A percentile compares a stretch with the other conserved stretches of the same genome.
Evolutionary conservation across 306 rosid genomes (phyloP).

Genomic region (Prinsepia uniflora): DNA sequence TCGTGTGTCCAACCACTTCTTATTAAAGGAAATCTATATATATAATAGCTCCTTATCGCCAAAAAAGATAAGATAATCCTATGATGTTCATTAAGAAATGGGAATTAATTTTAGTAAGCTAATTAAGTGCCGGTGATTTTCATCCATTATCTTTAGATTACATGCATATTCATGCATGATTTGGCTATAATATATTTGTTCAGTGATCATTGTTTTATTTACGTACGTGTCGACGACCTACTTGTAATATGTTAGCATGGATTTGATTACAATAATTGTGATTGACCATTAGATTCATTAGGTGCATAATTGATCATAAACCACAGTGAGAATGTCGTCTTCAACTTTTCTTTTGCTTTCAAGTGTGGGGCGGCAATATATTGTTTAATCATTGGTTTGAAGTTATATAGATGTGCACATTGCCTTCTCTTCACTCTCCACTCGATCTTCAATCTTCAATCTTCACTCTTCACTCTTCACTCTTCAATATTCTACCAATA

Average conservation of each 20-base stretch:
- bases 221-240: not conserved
- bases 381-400: slow-evolving; percentile 4
- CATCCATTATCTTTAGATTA: too few relatives aligned
- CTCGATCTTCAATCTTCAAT: not conserved
- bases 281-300: not conserved
- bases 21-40: too few relatives aligned
- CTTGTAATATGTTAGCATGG: slow-evolving; percentile 5
- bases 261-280: not conserved
- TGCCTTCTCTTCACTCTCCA: slow-evolving; percentile 1
- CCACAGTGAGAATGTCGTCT: not conserved
- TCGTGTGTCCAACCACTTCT: too few relatives aligned
- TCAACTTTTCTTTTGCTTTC: not conserved
- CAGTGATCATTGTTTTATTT: not conserved
- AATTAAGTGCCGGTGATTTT: too few relatives aligned
- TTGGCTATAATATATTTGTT: not conserved
- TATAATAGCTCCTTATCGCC: too few relatives aligned
- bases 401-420: not conserved
- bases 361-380: not conserved
- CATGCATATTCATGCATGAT: slow-evolving; percentile 1
- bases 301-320: slow-evolving; percentile 4
- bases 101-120: too few relatives aligned
- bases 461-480: not conserved
- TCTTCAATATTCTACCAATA: not conserved
- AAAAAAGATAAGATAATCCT: too few relatives aligned
- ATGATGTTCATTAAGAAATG: too few relatives aligned